Evolutionary conservation across 352 stramenopile species (phyloP), one percentile per base, ranked within the genome.

Genomic region (Phytophthora rubi): DNA sequence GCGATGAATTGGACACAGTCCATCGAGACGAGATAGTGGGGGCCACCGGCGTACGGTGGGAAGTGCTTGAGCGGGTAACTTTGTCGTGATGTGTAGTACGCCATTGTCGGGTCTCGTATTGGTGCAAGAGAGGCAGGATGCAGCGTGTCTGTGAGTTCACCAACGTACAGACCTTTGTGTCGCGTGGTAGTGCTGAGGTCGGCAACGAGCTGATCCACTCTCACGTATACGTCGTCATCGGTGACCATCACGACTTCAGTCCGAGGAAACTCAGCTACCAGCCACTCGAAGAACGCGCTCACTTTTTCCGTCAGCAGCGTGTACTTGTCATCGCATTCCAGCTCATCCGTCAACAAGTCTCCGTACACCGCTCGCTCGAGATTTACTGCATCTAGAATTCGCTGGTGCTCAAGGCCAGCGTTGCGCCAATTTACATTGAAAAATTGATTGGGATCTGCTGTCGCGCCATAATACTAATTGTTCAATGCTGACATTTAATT

Each of bases 151-250:
- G 15, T 10, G 1, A 35, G 45, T 18, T 63, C 51, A 7, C 62
- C 68, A 7, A 69, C 12, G 37, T 76, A 76, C 21, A 68, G 49
- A 42, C 60, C 15, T 37, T 55, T 13, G 70, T 35, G 18, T 44
- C 28, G 32, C 23, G 35, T 12, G 32, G 23, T 16, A 5, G n/a
- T 32, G 13, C 15, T 33, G 47, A 61, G n/a, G 33, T 54, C 15
- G 12, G 21, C 4, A 37, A 28, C 15, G 18, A 52, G 1, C 2
- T 26, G 18, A 23, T 71, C 42, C 2, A 82, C 63, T 18, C 70
- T 65, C 3, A 86, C 57, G 48, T 85, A 88, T 8, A 88, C 58
- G 42, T 88, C 80, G 52, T 88, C 80, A 55, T 88, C 80, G 26
- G 68, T 57, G 28, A 88, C 76, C 74, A 88, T 81, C 18, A 86